phyloP scores from a whole-genome alignment of 2,329 filamentous ascomycete species.

The Diaporthe batatas region DNA sequence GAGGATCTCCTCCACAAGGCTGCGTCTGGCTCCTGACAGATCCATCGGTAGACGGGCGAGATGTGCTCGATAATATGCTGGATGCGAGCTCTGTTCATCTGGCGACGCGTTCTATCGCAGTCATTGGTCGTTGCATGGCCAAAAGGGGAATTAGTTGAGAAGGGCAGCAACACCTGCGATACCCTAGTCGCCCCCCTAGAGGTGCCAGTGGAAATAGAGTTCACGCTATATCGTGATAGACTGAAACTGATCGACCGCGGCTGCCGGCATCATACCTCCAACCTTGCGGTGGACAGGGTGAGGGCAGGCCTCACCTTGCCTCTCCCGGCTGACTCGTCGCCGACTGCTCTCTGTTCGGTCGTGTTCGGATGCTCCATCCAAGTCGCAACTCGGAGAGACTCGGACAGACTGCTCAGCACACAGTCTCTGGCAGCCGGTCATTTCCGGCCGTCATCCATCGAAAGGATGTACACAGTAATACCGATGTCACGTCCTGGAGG shows the following conservation, averaged over 20 bases:
- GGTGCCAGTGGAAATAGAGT: conserved; percentile 34
- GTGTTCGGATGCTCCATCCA: conserved; percentile 20
- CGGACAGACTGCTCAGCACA: conserved; percentile 1
- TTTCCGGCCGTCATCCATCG: conserved; percentile 14
- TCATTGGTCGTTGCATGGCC: conserved; percentile 8
- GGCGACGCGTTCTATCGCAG: conserved; percentile 10
- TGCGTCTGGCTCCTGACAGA: conserved; percentile 33
- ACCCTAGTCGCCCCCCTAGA: conserved; percentile 9
- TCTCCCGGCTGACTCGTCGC: conserved; percentile 35
- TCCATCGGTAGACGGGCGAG: conserved; percentile 23
- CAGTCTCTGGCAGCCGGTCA: conserved; percentile 10
- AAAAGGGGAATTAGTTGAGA: conserved; percentile 29
- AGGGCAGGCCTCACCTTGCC: conserved; percentile 32
- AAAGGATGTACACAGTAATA: background rate
- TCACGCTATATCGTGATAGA: conserved; percentile 29
- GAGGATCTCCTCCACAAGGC: conserved; percentile 38
- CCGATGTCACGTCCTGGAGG: conserved; percentile 28
- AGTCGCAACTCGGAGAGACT: conserved; percentile 9
- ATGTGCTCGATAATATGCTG: conserved; percentile 14
- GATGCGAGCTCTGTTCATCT: conserved; percentile 19
- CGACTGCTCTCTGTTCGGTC: background rate
- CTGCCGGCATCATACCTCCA: conserved; percentile 26
- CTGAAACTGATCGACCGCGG: conserved; percentile 34
- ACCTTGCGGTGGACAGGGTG: conserved; percentile 16
- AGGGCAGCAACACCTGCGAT: conserved; percentile 12